phyloP scores from a whole-genome alignment of 2,329 filamentous ascomycete species.

The Paraphaeosphaeria minitans region DNA sequence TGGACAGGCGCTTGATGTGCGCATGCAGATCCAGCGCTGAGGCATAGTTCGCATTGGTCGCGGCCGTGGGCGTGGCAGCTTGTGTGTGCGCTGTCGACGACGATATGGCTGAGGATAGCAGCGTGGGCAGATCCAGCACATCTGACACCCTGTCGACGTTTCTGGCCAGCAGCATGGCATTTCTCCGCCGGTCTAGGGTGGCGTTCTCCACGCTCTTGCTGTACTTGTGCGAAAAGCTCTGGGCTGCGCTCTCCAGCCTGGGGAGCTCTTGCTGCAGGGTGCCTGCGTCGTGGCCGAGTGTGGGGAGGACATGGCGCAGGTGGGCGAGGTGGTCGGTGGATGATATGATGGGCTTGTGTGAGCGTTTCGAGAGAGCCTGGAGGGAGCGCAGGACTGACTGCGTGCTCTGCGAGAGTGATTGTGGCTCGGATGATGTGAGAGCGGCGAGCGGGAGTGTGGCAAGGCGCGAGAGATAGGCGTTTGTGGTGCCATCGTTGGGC shows the following conservation, averaged over 20 bases:
- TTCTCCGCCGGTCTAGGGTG: conserved; percentile 74
- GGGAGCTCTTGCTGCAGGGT: conserved; percentile 76
- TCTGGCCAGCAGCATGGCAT: conserved; percentile 78
- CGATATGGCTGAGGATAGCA: conserved; percentile 80
- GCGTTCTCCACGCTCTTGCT: conserved; percentile 69
- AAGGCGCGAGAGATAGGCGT: conserved; percentile 76
- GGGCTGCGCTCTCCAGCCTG: conserved; percentile 75
- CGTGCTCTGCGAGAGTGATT: conserved; percentile 77
- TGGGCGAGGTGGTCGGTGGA: conserved; percentile 79
- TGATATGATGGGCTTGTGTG: conserved; percentile 81
- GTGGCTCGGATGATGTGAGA: conserved; percentile 75
- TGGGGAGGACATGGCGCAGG: conserved; percentile 72
- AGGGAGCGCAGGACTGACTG: conserved; percentile 82
- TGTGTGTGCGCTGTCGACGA: conserved; percentile 59
- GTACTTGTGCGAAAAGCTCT: conserved; percentile 82
- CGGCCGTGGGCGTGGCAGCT: conserved; percentile 36
- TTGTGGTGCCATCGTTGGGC: conserved; percentile 58
- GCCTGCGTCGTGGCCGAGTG: conserved; percentile 67
- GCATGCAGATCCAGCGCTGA: conserved; percentile 88
- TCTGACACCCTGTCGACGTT: conserved; percentile 91
- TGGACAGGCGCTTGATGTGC: conserved; percentile 86
- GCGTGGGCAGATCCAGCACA: conserved; percentile 84
- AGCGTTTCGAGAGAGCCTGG: conserved; percentile 86
- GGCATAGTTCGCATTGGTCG: conserved; percentile 73
- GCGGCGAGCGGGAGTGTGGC: conserved; percentile 76